Evolutionary conservation across 345 rosid genomes (phyloP).

Genomic region (Populus alba): DNA sequence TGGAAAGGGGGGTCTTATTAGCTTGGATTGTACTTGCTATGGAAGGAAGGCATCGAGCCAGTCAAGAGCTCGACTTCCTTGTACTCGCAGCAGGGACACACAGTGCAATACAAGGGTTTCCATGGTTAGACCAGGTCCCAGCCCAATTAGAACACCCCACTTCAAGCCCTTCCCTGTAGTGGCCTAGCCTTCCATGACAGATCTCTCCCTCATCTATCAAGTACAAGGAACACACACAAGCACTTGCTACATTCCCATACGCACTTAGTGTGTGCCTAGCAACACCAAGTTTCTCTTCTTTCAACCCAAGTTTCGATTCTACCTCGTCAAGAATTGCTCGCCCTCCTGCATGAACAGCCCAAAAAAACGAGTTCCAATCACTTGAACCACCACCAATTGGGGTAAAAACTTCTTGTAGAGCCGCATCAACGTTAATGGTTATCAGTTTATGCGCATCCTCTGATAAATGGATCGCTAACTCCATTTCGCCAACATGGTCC

Average conservation of each 20-base stretch:
- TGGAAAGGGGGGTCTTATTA: neutral
- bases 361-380: slow-evolving; percentile 85
- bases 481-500: slow-evolving; percentile 66
- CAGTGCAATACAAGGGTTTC: slow-evolving; percentile 74
- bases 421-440: slow-evolving; percentile 61
- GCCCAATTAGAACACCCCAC: slow-evolving; percentile 80
- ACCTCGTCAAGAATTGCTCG: slow-evolving; percentile 62
- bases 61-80: neutral
- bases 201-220: slow-evolving; percentile 76
- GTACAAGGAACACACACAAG: slow-evolving; percentile 60
- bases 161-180: slow-evolving; percentile 78
- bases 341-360: slow-evolving; percentile 81
- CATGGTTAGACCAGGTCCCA: slow-evolving; percentile 77
- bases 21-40: neutral
- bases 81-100: slow-evolving; percentile 19
- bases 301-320: slow-evolving; percentile 49
- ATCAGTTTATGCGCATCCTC: slow-evolving; percentile 62
- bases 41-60: neutral
- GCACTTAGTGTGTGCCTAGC: slow-evolving; percentile 57
- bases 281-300: slow-evolving; percentile 50
- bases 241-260: slow-evolving; percentile 77
- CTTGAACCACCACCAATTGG: slow-evolving; percentile 19
- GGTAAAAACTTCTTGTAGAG: slow-evolving; percentile 52
- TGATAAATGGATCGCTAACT: slow-evolving; percentile 55
- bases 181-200: slow-evolving; percentile 40